Evolutionary conservation across 306 rosid genomes (phyloP).

Genomic region (Cucurbita maxima): DNA sequence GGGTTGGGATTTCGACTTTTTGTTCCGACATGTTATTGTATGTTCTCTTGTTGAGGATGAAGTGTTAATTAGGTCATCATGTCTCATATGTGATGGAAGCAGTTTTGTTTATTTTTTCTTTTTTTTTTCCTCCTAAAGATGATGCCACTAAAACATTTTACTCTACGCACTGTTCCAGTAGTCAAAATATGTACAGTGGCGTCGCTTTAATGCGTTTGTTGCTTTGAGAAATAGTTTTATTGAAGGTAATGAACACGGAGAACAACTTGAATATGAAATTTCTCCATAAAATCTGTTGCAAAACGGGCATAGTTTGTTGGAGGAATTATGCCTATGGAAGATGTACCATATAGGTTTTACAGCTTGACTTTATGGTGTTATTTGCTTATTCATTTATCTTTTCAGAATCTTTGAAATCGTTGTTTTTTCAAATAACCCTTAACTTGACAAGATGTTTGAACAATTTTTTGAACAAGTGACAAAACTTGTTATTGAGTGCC

Average conservation of each 20-base stretch:
- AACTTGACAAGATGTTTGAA: too few relatives aligned
- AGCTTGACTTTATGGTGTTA: neutral
- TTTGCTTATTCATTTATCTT: neutral
- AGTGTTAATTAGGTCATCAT: neutral
- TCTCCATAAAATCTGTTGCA: neutral
- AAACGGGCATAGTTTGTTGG: neutral
- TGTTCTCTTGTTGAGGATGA: neutral
- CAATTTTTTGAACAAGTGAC: too few relatives aligned
- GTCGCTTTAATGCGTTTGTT: neutral
- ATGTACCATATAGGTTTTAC: neutral
- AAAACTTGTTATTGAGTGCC: too few relatives aligned
- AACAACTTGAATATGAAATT: neutral
- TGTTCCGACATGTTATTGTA: neutral
- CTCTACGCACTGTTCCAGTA: neutral
- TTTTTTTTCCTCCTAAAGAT: neutral
- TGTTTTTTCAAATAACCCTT: too few relatives aligned
- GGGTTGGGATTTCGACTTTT: neutral
- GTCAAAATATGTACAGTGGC: neutral
- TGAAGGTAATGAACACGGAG: neutral
- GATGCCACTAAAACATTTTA: neutral
- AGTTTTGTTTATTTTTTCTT: too few relatives aligned
- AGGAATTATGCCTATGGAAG: neutral
- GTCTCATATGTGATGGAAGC: neutral
- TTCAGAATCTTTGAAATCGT: neutral
- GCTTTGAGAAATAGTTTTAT: neutral